phyloP scores from a whole-genome alignment of 176 grass and related monocot species.

The barley (Hordeum vulgare) region MorexV3_pseudomolecules_assembly NC_058524.1:95212408-95212907 shows the following conservation, averaged over 20 bases:
- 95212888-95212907: background rate
- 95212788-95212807: background rate
- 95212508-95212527: background rate
- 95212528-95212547: background rate
- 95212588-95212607: background rate
- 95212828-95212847: background rate
- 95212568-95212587: background rate
- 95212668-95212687: background rate
- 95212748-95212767: background rate
- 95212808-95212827: background rate
- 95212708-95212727: constrained; percentile 1
- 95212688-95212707: background rate
- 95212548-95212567: background rate
- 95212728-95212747: background rate
- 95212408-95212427: too few species aligned
- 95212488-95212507: background rate
- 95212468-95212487: background rate
- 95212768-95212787: background rate
- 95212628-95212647: constrained; percentile 1
- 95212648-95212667: background rate
- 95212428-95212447: too few species aligned
- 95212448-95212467: too few species aligned
- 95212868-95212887: background rate
- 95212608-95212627: background rate
- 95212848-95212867: background rate